Base-by-base conservation (phyloP, 1,139 yeast genomes). In the Blastobotrys serpentis region DNA sequence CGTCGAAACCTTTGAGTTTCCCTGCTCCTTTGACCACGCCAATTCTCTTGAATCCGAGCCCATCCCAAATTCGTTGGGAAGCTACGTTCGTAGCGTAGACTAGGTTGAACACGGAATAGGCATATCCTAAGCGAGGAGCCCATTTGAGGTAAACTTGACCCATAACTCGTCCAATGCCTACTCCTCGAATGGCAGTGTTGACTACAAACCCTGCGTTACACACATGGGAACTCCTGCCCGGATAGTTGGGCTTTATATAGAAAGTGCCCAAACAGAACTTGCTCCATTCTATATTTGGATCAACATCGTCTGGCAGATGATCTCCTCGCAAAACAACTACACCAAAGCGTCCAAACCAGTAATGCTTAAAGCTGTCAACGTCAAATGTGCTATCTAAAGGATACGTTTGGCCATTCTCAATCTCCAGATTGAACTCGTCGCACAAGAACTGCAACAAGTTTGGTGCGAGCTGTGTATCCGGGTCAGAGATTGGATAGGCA, bases 381-480 rank as follows among this genome's bases (percentile, higher is more conserved):
- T 82, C 79, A 43, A 90, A 70, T 1, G 87, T 81, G 55, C 88
- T 95, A 57, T 86, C 83, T 62, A 86, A 85, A 1, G 97, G 90
- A 60, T 81, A 81, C 3, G 96, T 85, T 53, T 86, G 94, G 21
- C 98, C 97, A 40, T 88, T 75, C 53, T 84, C 90, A 32, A 92
- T 81, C 64, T 92, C 98, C 82, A 85, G 84, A 65, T 92, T 92
- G 69, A 86, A 85, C 70, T 92, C 98, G 62, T 89, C 97, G 57
- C 94, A 82, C 37, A 92, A 66, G 62, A 90, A 89, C 18, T 86
- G 85, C 43, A 88, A 66, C 21, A 92, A 72, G 0, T 89, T 92
- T 3, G 38, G 38, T 2, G 79, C 78, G 0, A 98, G 98, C 13
- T 90, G 71, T 43, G 75, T 70, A 19, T 72, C 73, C 0, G 82